Base-by-base conservation (phyloP, 345 rosid genomes). In the Gossypium anomalum region DNA sequence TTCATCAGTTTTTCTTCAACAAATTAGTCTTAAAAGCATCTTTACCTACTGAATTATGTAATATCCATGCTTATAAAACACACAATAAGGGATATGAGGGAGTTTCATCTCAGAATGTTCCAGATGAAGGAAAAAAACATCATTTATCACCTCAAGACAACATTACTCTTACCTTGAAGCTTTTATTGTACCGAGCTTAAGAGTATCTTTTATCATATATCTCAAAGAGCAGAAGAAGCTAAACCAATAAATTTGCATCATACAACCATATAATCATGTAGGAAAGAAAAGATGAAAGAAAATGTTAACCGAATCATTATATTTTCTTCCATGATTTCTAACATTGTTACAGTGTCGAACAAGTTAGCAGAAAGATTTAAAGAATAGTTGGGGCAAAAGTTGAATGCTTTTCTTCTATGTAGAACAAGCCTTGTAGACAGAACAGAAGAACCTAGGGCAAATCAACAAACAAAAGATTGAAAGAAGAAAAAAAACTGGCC, bases 231-330 rank as follows among this genome's bases (percentile, higher is more conserved):
- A 20, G 38, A 34, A 34, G 47, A 10, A 12, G 44, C n/a, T 22
- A 66, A 44, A 66, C 70, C 70, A 12, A 44, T 44, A 44, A 65
- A 19, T 66, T n/a, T 44, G 70, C 52, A 66, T 66, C 52, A 66
- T 16, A 43, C 29, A 44, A 20, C 49, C 43, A n/a, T 25, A 19
- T 43, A 19, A n/a, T 41, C 22, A 4, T 19, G 6, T 20, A 34
- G 38, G 38, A 34, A 34, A 34, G 38, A 34, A 49, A 48, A 45
- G 9, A 13, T 8, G 1, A 48, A 15, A 25, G 41, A 68, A 48
- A 49, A 48, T 48, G 53, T 66, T 66, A 1, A 43, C 9, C 11
- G 10, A 67, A 67, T 23, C 41, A 23, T 3, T 48, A 49, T 49
- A 68, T 34, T 49, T 48, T 20, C 71, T 67, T 67, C 41, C 57